phyloP scores from a whole-genome alignment of 2,329 filamentous ascomycete genomes.

The Paecilomyces fulvus region DNA sequence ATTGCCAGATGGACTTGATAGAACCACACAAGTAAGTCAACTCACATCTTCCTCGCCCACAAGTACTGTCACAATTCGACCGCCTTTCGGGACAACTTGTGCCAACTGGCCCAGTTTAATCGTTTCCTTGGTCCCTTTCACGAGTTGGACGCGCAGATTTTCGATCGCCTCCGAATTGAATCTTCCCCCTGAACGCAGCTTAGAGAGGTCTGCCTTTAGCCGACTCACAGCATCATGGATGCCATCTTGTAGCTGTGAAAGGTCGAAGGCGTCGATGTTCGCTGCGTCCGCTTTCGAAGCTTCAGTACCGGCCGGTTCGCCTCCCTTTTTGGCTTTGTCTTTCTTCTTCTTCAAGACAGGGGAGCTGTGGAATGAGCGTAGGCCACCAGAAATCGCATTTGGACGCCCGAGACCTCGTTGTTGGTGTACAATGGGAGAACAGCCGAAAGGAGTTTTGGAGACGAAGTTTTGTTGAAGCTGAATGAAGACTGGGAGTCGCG shows the following conservation, averaged over 20 bases:
- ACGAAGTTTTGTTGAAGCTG: background rate
- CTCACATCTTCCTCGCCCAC: conserved; percentile 56
- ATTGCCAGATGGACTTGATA: background rate
- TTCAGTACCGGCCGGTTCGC: conserved; percentile 22
- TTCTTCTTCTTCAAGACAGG: conserved; percentile 42
- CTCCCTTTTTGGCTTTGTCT: conserved; percentile 43
- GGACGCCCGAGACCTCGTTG: background rate
- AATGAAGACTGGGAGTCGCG: background rate
- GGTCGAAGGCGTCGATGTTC: conserved; percentile 52
- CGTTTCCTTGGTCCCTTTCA: conserved; percentile 43
- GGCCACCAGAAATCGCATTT: background rate
- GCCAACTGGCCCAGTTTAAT: conserved; percentile 54
- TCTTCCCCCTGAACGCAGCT: conserved; percentile 53
- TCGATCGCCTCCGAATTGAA: conserved; percentile 57
- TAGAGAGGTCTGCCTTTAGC: conserved; percentile 54
- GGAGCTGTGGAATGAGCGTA: conserved; percentile 35
- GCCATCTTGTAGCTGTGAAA: conserved; percentile 47
- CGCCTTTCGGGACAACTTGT: conserved; percentile 57
- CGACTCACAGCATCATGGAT: conserved; percentile 48
- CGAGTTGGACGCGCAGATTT: conserved; percentile 50
- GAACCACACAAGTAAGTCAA: conserved; percentile 9
- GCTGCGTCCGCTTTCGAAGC: conserved; percentile 23
- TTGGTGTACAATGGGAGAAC: background rate
- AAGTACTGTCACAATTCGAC: conserved; percentile 52
- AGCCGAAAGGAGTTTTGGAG: background rate